Base-by-base conservation (phyloP, 2,329 filamentous ascomycete species). In the Sphaerulina vaccinii region DNA sequence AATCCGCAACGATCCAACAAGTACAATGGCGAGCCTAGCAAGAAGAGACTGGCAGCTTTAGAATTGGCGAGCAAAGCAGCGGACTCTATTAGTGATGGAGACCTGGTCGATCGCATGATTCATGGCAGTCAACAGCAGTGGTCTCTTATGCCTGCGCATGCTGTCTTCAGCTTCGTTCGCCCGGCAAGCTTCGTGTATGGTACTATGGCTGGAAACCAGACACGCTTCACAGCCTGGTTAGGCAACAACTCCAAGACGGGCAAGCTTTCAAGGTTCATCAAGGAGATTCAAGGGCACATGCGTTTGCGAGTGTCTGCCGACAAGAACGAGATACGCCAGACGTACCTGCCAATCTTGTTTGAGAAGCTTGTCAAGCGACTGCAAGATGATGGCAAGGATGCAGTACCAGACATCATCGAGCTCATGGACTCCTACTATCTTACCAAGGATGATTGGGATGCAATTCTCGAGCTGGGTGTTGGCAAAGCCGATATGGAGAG, bases 231-330 rank as follows among this genome's bases (percentile, higher is more conserved):
- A 0, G 80, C 82, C 5, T 99, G 93, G 93, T 82, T 99, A 42
- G 93, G 93, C 64, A 93, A 95, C 70, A 95, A 96, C 71, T 96
- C 91, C 74, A 95, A 90, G 68, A 79, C 83, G 57, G 82, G 76
- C 40, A 85, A 85, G 70, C 76, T 97, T 42, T 82, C 81, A 58
- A 86, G 93, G 52, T 87, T 84, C 63, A 79, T 95, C 59, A 95
- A 95, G 65, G 93, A 99, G 64, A 90, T 99, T 5, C 93, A 99
- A 69, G 89, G 90, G 4, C 93, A 99, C 67, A 97, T 99, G 90
- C 87, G 93, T 7, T 81, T 99, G 52, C 85, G 85, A 60, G 86
- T 89, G 9, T 95, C 90, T 32, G 93, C 89, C 19, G 93, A 99
- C 67, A 84, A 92, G 47, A 87, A 96, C 66, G 93, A 99, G 70